Conservation (phyloP, 2,329 filamentous ascomycete genomes). For the Fusarium graminum region DNA sequence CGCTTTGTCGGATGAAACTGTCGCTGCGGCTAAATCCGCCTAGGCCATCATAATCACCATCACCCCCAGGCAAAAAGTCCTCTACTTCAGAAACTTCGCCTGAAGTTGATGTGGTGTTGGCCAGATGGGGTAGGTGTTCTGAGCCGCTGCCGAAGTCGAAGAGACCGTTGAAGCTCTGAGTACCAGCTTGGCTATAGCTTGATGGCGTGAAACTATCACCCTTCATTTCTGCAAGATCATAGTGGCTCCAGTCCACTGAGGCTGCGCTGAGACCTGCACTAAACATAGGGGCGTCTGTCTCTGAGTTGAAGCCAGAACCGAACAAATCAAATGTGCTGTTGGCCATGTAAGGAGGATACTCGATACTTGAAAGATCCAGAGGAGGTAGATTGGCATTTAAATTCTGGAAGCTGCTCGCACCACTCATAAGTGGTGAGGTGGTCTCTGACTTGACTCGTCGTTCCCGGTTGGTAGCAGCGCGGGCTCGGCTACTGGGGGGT, state of each 20-base stretch:
- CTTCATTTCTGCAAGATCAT: constrained; percentile 62
- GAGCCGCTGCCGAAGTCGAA: constrained; percentile 66
- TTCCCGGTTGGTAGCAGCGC: constrained; percentile 58
- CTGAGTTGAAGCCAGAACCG: constrained; percentile 60
- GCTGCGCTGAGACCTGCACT: constrained; percentile 71
- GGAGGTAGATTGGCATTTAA: constrained; percentile 67
- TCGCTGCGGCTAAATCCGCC: constrained; percentile 55
- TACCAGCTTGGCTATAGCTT: constrained; percentile 66
- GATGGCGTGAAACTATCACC: constrained; percentile 65
- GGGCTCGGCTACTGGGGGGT: constrained; percentile 53
- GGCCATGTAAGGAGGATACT: constrained; percentile 63
- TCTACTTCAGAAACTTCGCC: constrained; percentile 77
- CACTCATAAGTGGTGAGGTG: constrained; percentile 68
- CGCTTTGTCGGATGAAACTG: constrained; percentile 61
- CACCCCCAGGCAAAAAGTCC: constrained; percentile 65
- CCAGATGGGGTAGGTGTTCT: constrained; percentile 68
- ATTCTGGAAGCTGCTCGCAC: constrained; percentile 63
- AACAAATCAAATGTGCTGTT: constrained; percentile 66
- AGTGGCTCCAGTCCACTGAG: constrained; percentile 62
- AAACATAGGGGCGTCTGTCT: constrained; percentile 69
- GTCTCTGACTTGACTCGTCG: constrained; percentile 72
- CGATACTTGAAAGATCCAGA: constrained; percentile 69
- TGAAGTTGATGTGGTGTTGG: constrained; percentile 71
- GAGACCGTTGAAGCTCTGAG: constrained; percentile 64
- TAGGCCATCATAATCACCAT: constrained; percentile 63